Conservation (phyloP, 306 rosid genomes). For the Gastrolobium bilobum region DNA sequence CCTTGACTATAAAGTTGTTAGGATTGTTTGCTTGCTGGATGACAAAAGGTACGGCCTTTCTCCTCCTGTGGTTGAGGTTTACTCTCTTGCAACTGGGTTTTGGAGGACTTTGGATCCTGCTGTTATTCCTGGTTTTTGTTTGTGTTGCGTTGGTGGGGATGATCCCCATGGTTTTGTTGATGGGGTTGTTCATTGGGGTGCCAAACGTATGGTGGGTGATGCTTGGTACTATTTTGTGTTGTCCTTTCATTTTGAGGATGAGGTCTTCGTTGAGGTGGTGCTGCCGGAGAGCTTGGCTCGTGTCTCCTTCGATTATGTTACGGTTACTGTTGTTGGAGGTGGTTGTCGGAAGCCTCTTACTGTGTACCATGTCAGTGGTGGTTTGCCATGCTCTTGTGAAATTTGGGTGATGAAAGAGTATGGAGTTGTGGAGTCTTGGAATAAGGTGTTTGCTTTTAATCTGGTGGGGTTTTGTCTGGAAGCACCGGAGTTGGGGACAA, state of each 20-base stretch:
- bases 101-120: slow-evolving; percentile 30
- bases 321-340: slow-evolving; percentile 33
- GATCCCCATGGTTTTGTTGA: slow-evolving; percentile 32
- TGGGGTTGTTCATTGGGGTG: slow-evolving; percentile 49
- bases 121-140: slow-evolving; percentile 38
- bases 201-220: background rate
- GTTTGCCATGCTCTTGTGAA: background rate
- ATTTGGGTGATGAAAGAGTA: slow-evolving; percentile 57
- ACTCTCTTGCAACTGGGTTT: slow-evolving; percentile 43
- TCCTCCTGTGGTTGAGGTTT: slow-evolving; percentile 40
- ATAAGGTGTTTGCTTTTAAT: slow-evolving; percentile 17
- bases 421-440: slow-evolving; percentile 50
- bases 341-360: slow-evolving; percentile 29
- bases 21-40: slow-evolving; percentile 42
- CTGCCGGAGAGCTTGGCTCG: slow-evolving; percentile 30
- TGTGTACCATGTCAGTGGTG: background rate
- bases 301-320: background rate
- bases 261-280: slow-evolving; percentile 45
- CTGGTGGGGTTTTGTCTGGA: slow-evolving; percentile 27
- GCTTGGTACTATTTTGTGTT: slow-evolving; percentile 43
- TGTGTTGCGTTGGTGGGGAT: background rate
- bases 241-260: slow-evolving; percentile 36
- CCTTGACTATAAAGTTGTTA: slow-evolving; percentile 42
- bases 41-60: slow-evolving; percentile 26
- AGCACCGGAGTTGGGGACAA: slow-evolving; percentile 20